Percentiles rank a stretch among this genome's conserved stretches.
phyloP scores from a whole-genome alignment of 1,284 basidiomycete genomes.

The Ceratobasidium sp. region DNA sequence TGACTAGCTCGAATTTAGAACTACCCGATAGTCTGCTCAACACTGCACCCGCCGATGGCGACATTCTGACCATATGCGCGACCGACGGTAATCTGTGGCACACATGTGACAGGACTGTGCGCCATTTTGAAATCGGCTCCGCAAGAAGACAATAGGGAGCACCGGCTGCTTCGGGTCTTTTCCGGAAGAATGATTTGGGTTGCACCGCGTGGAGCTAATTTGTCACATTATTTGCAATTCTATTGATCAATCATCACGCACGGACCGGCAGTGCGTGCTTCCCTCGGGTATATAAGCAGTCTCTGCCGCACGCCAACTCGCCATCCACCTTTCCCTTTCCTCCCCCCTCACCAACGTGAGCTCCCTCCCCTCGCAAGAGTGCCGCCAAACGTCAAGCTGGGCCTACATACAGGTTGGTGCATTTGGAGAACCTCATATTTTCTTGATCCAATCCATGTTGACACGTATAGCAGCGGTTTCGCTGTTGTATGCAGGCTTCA shows the following conservation, averaged over 20 bases:
- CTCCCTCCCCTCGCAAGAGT: conserved; percentile 19
- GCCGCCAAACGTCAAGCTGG: conserved; percentile 40
- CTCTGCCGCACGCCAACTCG: neutral
- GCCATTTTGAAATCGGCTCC: conserved; percentile 35
- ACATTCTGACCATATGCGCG: conserved; percentile 31
- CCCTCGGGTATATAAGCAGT: conserved; percentile 33
- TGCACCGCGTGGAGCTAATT: conserved; percentile 34
- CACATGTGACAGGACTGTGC: conserved; percentile 10
- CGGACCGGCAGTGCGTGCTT: conserved; percentile 1
- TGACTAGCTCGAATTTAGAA: neutral
- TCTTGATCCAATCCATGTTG: conserved; percentile 47
- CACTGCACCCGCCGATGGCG: conserved; percentile 8
- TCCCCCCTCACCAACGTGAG: conserved; percentile 32
- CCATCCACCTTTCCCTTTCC: conserved; percentile 17
- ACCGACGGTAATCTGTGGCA: conserved; percentile 6
- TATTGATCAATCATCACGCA: conserved; percentile 29
- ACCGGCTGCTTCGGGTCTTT: conserved; percentile 18
- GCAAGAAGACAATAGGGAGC: conserved; percentile 13
- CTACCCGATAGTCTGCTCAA: neutral
- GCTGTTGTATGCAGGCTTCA: conserved; percentile 45
- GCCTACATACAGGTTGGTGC: conserved; percentile 46
- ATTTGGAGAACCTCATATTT: conserved; percentile 46
- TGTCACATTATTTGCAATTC: conserved; percentile 43
- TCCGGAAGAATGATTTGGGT: conserved; percentile 28
- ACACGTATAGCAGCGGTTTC: conserved; percentile 47